These are phyloP conservation scores for Xylaria telfairii DNA, from an alignment of 495 filamentous ascomycete species.

Conservation along the genomic window DNA sequence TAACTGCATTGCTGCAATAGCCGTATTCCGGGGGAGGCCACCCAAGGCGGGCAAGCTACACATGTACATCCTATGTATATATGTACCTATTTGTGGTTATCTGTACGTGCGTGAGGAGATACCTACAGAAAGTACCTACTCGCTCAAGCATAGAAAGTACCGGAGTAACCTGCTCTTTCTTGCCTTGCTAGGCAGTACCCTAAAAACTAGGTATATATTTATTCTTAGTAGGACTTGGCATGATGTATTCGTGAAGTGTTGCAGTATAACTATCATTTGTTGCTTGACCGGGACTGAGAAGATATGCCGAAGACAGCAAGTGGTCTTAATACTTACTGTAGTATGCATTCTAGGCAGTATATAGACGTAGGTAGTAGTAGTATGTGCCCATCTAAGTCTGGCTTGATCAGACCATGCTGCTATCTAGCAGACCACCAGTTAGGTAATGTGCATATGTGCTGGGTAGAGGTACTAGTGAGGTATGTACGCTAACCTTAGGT, in stretches of 20 bases:
- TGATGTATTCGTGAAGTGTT: not conserved
- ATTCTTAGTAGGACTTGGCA: not conserved
- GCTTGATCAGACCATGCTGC: conserved; percentile 7
- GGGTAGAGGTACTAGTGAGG: not conserved
- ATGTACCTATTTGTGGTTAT: no score
- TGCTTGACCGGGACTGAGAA: conserved; percentile 6
- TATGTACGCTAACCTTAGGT: not conserved
- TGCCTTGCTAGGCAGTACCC: no score
- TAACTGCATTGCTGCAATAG: not conserved
- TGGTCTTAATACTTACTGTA: conserved; percentile 10
- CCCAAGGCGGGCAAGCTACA: not conserved
- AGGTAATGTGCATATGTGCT: not conserved
- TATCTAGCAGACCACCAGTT: not conserved
- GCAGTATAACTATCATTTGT: not conserved
- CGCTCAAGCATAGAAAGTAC: not conserved
- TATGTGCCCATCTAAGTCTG: not conserved
- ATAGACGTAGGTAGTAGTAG: no score
- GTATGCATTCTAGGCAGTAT: no score
- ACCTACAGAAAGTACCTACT: not conserved
- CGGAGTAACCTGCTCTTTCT: not conserved
- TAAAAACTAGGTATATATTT: no score
- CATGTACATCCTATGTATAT: not conserved
- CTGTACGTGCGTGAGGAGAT: not conserved
- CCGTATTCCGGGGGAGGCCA: not conserved
- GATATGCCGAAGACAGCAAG: conserved; percentile 5